Conservation (phyloP, 805 yeast genomes). For the Cyberlindnera petersonii region DNA sequence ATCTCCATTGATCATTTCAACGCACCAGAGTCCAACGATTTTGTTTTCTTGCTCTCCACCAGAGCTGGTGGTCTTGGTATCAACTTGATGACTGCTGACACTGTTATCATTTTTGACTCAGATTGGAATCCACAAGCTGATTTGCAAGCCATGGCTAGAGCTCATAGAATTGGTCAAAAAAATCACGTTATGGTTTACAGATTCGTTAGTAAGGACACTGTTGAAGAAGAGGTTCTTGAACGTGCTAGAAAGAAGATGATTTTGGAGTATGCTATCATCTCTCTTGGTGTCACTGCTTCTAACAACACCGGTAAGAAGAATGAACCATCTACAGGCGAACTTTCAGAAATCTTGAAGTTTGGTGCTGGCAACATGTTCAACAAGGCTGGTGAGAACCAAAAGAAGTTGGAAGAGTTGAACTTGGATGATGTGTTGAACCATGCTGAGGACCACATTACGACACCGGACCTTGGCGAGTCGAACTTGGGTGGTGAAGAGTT, state of each 20-base stretch:
- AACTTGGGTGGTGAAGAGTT: slow-evolving; percentile 98
- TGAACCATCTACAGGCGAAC: slow-evolving; percentile 81
- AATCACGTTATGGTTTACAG: slow-evolving; percentile 96
- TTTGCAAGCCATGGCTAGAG: slow-evolving; percentile 99
- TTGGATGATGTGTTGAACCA: slow-evolving; percentile 93
- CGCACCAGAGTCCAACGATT: slow-evolving; percentile 88
- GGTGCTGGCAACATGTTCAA: slow-evolving; percentile 99
- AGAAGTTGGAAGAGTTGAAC: slow-evolving; percentile 90
- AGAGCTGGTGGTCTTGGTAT: slow-evolving; percentile 99
- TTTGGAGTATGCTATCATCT: slow-evolving; percentile 94
- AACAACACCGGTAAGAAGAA: slow-evolving; percentile 39
- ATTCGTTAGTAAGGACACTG: slow-evolving; percentile 96
- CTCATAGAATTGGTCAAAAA: slow-evolving; percentile 99
- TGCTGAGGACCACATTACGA: slow-evolving; percentile 95
- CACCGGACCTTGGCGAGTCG: slow-evolving; percentile 96
- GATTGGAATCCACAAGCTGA: slow-evolving; percentile 99
- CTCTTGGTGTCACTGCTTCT: slow-evolving; percentile 87
- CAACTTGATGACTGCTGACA: slow-evolving; percentile 98
- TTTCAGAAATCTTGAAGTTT: slow-evolving; percentile 89
- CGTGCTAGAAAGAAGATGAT: slow-evolving; percentile 98
- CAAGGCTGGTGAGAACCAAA: slow-evolving; percentile 85
- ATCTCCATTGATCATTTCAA: slow-evolving; percentile 95
- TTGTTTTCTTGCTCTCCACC: slow-evolving; percentile 84
- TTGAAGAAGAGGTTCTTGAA: slow-evolving; percentile 95
- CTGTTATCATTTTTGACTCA: slow-evolving; percentile 95